Base-by-base conservation (phyloP, 805 yeast species). In the Pichia nakasei region DNA sequence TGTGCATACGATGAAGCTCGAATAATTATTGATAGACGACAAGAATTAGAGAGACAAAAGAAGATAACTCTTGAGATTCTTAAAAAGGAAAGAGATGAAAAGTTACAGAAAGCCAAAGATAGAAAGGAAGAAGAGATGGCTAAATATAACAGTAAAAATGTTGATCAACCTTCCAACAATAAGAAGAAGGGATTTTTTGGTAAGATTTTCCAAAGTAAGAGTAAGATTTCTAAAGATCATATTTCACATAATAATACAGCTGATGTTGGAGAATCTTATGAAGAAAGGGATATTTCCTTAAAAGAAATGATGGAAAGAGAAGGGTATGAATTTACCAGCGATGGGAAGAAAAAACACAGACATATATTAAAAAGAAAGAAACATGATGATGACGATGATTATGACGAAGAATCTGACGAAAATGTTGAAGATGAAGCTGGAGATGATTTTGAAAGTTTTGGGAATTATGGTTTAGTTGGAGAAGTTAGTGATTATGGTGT, bases 221-320 rank as follows among this genome's bases (percentile, higher is more conserved):
- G 60, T 20, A 59, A 56, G 31, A 59, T 60, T 27, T 54, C 64
- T 0, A 48, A 55, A 4, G 64, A 59, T 39, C 52, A 48, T 43
- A 22, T 56, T 5, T 58, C 62, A 1, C 59, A 58, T 43, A 46
- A 40, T 27, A 27, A 51, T 15, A 37, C 35, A 9, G 19, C 43
- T 6, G 21, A 31, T 1, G 18, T 19, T 15, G 38, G 24, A 7
- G 5, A 24, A 9, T 22, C 6, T 32, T 13, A 13, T 8, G 12
- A 9, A 7, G n/a, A 5, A 6, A 20, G 13, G 9, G 39, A 41
- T 3, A 29, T 43, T 8, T 45, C 48, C 5, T 22, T 45, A 12
- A 38, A 38, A 19, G 41, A 42, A 26, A 32, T 33, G 38, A 11
- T 38, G 48, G 48, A 32, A 41, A 41, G 41, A 19, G 43, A 41